Evolutionary conservation across 2,329 filamentous ascomycete species (phyloP), one percentile per base, ranked within the genome.

Genomic region (Remersonia thermophila): DNA sequence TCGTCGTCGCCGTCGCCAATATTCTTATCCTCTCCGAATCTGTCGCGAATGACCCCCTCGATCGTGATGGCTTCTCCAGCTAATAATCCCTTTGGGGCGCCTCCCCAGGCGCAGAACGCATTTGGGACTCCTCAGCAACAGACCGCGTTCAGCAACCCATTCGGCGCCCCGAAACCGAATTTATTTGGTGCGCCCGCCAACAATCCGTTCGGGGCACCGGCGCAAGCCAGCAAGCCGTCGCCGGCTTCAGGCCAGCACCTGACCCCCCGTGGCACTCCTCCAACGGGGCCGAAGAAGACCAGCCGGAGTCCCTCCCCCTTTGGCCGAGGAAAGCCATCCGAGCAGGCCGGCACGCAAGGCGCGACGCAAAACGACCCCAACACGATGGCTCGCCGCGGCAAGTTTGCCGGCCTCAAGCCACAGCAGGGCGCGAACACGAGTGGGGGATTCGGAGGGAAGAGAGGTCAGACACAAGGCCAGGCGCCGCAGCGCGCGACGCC

Each of bases 11-110:
- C n/a, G n/a, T n/a, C n/a, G n/a, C n/a, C n/a, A 12, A n/a, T 29
- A 34, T 37, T 28, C 15, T 26, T 32, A 26, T 32, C 15, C 27
- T 29, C 30, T 17, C 20, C 41, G 25, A 34, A 10, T 14, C 32
- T 36, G 30, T 36, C 31, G 38, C 44, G 41, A 43, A 47, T 50
- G 44, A 39, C 36, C 23, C 30, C 31, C 35, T 37, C 33, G 30
- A 34, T 30, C 29, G 43, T 29, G 37, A 48, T 46, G 45, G 45
- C 39, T 39, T 44, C 44, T 38, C 42, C 46, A 38, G 42, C 39
- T 46, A 47, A 44, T 36, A 50, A 52, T 37, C 48, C 50, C 33
- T 50, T 52, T 42, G 49, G 49, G 47, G 39, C 37, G 38, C 42
- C 46, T 32, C 34, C 35, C 20, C 18, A 13, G 29, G 40, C 40